Evolutionary conservation across 2,329 filamentous ascomycete species (phyloP).

Genomic region (Clonostachys sp.): DNA sequence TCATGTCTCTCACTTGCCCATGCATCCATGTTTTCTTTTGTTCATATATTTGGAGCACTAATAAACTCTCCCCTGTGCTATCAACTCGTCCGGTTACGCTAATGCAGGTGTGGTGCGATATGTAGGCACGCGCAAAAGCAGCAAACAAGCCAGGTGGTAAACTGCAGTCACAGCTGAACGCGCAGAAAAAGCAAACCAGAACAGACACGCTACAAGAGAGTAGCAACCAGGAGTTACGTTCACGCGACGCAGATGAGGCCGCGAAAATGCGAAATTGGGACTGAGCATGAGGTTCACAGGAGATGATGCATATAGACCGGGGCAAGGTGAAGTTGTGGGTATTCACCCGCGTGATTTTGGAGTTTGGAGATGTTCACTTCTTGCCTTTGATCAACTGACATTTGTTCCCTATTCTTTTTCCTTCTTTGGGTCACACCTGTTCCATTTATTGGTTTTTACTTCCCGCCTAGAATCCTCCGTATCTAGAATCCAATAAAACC

Average conservation of each 20-base stretch:
- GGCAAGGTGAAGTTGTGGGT: not conserved
- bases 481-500: too few species aligned
- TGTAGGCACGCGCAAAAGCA: constrained; percentile 63
- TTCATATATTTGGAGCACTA: too few species aligned
- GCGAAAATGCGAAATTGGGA: constrained; percentile 26
- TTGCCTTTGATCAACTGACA: not conserved
- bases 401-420: too few species aligned
- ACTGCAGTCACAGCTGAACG: constrained; percentile 64
- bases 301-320: not conserved
- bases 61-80: not conserved
- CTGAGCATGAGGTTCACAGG: constrained; percentile 7
- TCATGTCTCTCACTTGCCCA: too few species aligned
- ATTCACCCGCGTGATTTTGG: not conserved
- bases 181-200: constrained; percentile 71
- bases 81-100: constrained; percentile 3
- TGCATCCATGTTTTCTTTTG: too few species aligned
- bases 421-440: too few species aligned
- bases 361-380: not conserved
- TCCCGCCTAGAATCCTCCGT: too few species aligned
- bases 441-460: too few species aligned
- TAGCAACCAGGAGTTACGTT: constrained; percentile 60
- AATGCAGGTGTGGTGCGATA: not conserved
- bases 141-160: constrained; percentile 59
- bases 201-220: constrained; percentile 62
- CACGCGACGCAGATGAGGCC: constrained; percentile 63